phyloP scores from a whole-genome alignment of 2,329 filamentous ascomycete genomes.

The Huntiella savannae region DNA sequence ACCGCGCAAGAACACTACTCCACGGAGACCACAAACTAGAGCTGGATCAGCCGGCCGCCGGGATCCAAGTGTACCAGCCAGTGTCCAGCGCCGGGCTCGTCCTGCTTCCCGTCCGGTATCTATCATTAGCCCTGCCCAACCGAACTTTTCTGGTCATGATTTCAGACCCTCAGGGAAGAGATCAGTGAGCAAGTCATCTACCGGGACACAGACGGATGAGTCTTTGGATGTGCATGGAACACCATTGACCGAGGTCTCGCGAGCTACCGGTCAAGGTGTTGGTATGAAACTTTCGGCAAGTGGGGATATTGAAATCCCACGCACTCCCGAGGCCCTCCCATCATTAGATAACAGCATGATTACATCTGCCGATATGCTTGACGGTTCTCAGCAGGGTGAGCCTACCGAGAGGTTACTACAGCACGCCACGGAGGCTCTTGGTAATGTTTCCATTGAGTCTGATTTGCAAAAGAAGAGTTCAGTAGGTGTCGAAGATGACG shows the following conservation, averaged over 20 bases:
- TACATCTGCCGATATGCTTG: constrained; percentile 4
- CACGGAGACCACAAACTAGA: constrained; percentile 8
- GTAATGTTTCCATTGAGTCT: not conserved
- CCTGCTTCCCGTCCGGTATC: constrained; percentile 9
- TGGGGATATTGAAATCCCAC: constrained; percentile 6
- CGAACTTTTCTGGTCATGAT: not conserved
- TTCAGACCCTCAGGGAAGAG: not conserved
- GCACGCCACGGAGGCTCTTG: not conserved
- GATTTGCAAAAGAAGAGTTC: constrained; percentile 1
- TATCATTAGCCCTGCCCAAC: constrained; percentile 5
- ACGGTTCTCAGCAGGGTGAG: constrained; percentile 2
- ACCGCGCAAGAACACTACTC: constrained; percentile 22
- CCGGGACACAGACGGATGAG: constrained; percentile 1
- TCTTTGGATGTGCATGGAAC: not conserved
- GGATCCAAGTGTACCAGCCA: constrained; percentile 7
- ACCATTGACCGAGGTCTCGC: not conserved
- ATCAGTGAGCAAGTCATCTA: constrained; percentile 1
- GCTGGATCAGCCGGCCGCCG: constrained; percentile 3
- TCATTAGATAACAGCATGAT: constrained; percentile 10
- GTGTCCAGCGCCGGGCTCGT: constrained; percentile 4
- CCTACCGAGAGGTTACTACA: not conserved
- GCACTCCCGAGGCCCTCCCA: constrained; percentile 8
- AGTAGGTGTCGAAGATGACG: constrained; percentile 4
- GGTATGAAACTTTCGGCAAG: not conserved
- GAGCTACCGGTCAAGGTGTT: not conserved